Evolutionary conservation across 2,329 filamentous ascomycete genomes (phyloP), one percentile per base, ranked within the genome.

Genomic region (Pseudogymnoascus sp.): DNA sequence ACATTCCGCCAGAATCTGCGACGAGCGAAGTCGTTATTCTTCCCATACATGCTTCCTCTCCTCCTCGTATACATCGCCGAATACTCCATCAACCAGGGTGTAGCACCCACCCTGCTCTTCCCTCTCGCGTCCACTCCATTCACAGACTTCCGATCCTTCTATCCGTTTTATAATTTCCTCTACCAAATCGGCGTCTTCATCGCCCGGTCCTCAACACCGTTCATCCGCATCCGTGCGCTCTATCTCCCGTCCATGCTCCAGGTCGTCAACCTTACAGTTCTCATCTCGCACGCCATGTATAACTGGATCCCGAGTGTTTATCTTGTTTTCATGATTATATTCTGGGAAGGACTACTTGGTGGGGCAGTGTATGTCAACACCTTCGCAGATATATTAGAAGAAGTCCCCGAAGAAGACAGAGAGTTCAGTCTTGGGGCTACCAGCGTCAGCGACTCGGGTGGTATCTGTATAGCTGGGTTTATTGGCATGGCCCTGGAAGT

Each of bases 21-120:
- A n/a, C 87, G 90, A 4, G 85, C 89, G 0, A 82, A 79, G 66
- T 80, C 82, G 0, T 80, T 98, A 1, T 88, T 97, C 72, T 79
- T 96, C 51, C 85, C 85, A 0, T 88, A 88, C 75, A 98, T 99
- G 92, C 81, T 96, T 3, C 95, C 95, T 0, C 82, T 99, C 13
- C 81, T 98, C 36, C 79, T 98, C 14, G 95, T 99, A 31, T 99
- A 97, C 75, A 84, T 98, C 37, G 92, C 93, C 64, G 95, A 99
- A 79, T 99, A 99, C 75, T 96, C 90, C 63, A 97, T 98, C 76
- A 98, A 98, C 78, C 93, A 96, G 78, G 93, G 93, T 37, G 92
- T 98, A 0, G 82, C 92, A 0, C 93, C 95, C 0, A 96, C 92
- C 0, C 80, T 98, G 0, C 83, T 99, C 4, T 99, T 96, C 73